Percentiles rank a stretch among this genome's conserved stretches.
Evolutionary conservation across 2,329 filamentous ascomycete species (phyloP).

Genomic region (Arachnomyces sp.): DNA sequence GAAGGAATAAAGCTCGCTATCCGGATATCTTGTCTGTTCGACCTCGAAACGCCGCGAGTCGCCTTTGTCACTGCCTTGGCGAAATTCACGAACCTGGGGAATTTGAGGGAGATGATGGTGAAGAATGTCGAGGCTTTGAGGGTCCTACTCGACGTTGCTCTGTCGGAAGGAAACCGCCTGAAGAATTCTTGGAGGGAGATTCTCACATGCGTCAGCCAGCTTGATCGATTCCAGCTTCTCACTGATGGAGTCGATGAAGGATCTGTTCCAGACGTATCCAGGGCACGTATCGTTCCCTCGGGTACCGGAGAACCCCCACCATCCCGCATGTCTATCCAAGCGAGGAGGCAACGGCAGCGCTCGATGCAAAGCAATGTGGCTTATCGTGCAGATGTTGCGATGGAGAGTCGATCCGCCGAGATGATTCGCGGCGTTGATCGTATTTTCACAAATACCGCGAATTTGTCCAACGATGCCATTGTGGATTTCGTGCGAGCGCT

Average conservation of each 20-base stretch:
- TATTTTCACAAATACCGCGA: slow-evolving; percentile 94
- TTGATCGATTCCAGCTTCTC: slow-evolving; percentile 90
- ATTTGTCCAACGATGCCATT: slow-evolving; percentile 86
- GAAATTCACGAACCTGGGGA: slow-evolving; percentile 92
- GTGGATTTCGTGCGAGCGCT: slow-evolving; percentile 88
- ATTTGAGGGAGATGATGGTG: slow-evolving; percentile 85
- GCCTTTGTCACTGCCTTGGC: slow-evolving; percentile 90
- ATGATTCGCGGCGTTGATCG: slow-evolving; percentile 87
- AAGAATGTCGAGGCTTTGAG: slow-evolving; percentile 96
- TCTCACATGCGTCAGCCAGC: slow-evolving; percentile 86
- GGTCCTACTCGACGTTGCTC: slow-evolving; percentile 80
- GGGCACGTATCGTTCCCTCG: slow-evolving; percentile 61
- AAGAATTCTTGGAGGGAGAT: slow-evolving; percentile 93
- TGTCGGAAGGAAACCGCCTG: slow-evolving; percentile 83
- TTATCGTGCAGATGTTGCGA: slow-evolving; percentile 71
- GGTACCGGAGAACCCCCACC: slow-evolving; percentile 46
- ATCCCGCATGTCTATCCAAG: slow-evolving; percentile 59
- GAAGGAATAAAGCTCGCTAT: slow-evolving; percentile 94
- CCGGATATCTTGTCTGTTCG: slow-evolving; percentile 85
- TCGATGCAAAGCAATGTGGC: slow-evolving; percentile 44
- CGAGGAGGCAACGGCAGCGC: slow-evolving; percentile 41
- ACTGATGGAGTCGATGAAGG: slow-evolving; percentile 91
- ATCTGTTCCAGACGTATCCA: slow-evolving; percentile 82
- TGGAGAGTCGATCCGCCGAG: slow-evolving; percentile 86
- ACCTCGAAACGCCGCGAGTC: slow-evolving; percentile 83